Evolutionary conservation across 2,329 filamentous ascomycete species (phyloP).

Genomic region (Biscogniauxia marginata): DNA sequence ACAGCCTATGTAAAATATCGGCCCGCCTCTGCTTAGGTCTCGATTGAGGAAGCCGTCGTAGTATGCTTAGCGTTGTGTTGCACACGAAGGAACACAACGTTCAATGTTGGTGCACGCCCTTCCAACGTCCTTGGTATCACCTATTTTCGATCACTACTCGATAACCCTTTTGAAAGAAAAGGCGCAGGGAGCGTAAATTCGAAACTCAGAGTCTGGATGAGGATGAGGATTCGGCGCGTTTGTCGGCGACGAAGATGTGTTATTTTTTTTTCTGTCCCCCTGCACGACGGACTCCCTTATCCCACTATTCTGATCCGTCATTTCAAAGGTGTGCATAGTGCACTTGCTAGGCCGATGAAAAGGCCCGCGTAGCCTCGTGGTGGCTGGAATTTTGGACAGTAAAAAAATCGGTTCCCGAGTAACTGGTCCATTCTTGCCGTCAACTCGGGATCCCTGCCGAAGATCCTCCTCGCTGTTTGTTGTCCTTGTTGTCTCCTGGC

Average conservation of each 20-base stretch:
- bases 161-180: no score
- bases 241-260: background rate
- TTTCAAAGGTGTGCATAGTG: conserved; percentile 11
- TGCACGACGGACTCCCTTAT: conserved; percentile 9
- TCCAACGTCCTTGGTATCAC: background rate
- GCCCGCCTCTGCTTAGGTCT: background rate
- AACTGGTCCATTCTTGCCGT: conserved; percentile 27
- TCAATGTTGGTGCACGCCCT: background rate
- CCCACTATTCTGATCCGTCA: conserved; percentile 19
- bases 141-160: background rate
- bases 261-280: background rate
- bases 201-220: background rate
- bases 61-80: background rate
- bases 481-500: conserved; percentile 4
- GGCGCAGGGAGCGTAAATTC: no score
- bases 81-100: background rate
- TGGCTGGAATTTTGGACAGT: conserved; percentile 28
- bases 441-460: conserved; percentile 19
- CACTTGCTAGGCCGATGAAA: conserved; percentile 14
- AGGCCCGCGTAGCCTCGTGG: conserved; percentile 25
- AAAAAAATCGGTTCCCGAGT: conserved; percentile 21
- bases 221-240: background rate
- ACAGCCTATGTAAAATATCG: background rate
- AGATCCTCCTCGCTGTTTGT: conserved; percentile 13
- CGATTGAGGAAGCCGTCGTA: background rate